Conservation (phyloP, 805 yeast species). For the Cyberlindnera nakhonratchasimensis region DNA sequence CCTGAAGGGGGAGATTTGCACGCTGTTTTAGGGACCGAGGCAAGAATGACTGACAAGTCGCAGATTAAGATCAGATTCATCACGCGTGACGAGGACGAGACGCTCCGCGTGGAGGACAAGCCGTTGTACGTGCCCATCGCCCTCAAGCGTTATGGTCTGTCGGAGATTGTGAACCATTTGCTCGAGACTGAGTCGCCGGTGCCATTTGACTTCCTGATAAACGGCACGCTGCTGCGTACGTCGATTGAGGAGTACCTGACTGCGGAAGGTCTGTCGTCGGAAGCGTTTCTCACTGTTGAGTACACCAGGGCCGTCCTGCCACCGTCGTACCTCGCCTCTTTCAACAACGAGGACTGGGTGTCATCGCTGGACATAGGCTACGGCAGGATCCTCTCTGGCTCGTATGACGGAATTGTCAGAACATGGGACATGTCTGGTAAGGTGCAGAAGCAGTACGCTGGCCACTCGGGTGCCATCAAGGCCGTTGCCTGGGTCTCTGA, state of each 20-base stretch:
- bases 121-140: constrained; percentile 87
- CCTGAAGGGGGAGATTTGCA: neutral
- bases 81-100: constrained; percentile 79
- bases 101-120: constrained; percentile 71
- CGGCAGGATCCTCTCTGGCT: constrained; percentile 71
- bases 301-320: constrained; percentile 92
- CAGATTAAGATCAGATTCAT: constrained; percentile 79
- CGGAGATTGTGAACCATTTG: constrained; percentile 93
- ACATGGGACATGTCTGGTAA: constrained; percentile 81
- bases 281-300: constrained; percentile 74
- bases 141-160: constrained; percentile 84
- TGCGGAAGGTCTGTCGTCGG: constrained; percentile 75
- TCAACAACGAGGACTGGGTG: constrained; percentile 93
- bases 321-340: constrained; percentile 87
- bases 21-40: neutral
- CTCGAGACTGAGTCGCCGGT: constrained; percentile 58
- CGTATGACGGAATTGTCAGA: constrained; percentile 92
- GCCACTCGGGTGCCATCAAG: constrained; percentile 86
- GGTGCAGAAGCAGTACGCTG: constrained; percentile 74
- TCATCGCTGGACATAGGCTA: constrained; percentile 53
- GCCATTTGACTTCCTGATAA: constrained; percentile 90
- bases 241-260: constrained; percentile 78
- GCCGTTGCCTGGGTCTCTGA: constrained; percentile 76
- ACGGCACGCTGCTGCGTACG: constrained; percentile 75
- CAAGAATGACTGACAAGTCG: constrained; percentile 35